Percentiles rank a stretch among this genome's conserved stretches.
Evolutionary conservation across 2,329 filamentous ascomycete genomes (phyloP).

Genomic region (Sporothrix euskadiensis): DNA sequence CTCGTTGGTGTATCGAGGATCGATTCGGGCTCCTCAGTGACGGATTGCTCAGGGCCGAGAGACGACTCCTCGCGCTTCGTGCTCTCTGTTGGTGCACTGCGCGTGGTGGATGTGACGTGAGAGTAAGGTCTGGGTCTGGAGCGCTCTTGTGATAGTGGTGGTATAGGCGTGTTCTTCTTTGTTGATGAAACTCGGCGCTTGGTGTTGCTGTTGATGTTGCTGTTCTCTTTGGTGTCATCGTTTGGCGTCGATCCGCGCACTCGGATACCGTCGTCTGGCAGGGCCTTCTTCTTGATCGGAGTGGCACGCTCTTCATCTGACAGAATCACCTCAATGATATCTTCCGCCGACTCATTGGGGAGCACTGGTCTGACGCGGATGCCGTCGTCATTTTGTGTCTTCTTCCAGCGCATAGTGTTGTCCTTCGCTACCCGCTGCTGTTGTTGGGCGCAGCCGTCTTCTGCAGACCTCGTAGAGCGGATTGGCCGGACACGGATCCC

Average conservation of each 20-base stretch:
- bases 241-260: constrained; percentile 29
- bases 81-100: constrained; percentile 27
- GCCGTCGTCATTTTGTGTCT: constrained; percentile 35
- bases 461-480: constrained; percentile 27
- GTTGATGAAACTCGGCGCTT: neutral
- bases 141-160: neutral
- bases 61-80: neutral
- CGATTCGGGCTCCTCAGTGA: constrained; percentile 38
- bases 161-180: constrained; percentile 36
- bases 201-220: neutral
- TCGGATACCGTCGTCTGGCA: constrained; percentile 37
- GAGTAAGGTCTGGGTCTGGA: constrained; percentile 20
- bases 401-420: constrained; percentile 16
- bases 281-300: constrained; percentile 18
- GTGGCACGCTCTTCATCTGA: neutral
- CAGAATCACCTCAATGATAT: constrained; percentile 7
- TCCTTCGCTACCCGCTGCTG: neutral
- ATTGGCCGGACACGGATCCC: constrained; percentile 45
- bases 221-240: neutral
- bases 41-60: neutral
- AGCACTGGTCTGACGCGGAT: constrained; percentile 35
- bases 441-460: neutral
- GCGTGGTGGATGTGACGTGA: constrained; percentile 7
- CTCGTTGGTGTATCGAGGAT: constrained; percentile 35
- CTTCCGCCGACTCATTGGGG: constrained; percentile 12